Evolutionary conservation across 768 basidiomycete genomes (phyloP), one percentile per base, ranked within the genome.

Genomic region (Tremella mesenterica): DNA sequence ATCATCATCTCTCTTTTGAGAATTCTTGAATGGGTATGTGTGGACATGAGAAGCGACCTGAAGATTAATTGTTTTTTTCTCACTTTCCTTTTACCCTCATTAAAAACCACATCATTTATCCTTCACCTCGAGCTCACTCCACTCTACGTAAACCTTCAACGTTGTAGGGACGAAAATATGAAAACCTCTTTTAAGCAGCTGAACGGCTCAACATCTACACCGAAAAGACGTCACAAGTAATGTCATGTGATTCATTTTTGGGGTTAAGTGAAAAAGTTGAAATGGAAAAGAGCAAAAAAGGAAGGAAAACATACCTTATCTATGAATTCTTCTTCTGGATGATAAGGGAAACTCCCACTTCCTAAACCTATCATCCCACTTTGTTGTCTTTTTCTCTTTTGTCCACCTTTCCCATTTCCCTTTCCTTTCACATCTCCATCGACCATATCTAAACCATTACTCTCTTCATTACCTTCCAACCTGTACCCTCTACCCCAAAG

Each of bases 271-370:
- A 43, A 43, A 43, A 43, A 43, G 41, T 10, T 36, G 33, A 36
- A 12, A 36, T 36, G 33, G n/a, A 10, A 36, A n/a, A n/a, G n/a
- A 36, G n/a, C 33, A 36, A 36, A 18, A 12, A 36, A 18, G 33
- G 33, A 18, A 36, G 33, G n/a, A 14, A 30, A 3, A 60, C 80
- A 41, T 47, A 86, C 88, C 76, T 81, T 73, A 52, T 79, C 78
- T 48, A 90, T 81, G 36, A 77, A 76, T 36, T 84, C 83, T 71
- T 95, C 91, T 69, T 95, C 92, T 0, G 85, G 83, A 65, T 95
- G 90, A 75, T 87, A 93, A 1, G 81, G 75, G 64, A 83, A 85
- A 54, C 70, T 64, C 41, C 74, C 59, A 34, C 68, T 52, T 43
- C 64, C 14, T 45, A 16, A 23, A 47, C 52, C 27, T 30, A 31